Percentiles rank a stretch among this genome's conserved stretches.
Conservation (phyloP, 1,139 yeast species). For the Yamadazyma triangularis region DNA sequence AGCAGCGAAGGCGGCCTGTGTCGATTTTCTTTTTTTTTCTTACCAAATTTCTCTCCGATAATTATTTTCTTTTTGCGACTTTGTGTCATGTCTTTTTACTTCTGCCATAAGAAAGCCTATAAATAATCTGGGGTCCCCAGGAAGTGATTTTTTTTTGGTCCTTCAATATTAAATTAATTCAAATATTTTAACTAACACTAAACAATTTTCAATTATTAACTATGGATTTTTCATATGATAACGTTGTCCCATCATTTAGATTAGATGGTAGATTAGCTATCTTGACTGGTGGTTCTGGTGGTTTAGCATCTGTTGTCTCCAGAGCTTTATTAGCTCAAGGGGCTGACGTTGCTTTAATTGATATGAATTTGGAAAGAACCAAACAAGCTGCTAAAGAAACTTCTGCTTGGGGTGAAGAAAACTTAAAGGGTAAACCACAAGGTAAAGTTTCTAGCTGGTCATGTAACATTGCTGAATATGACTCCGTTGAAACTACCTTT, state of each 20-base stretch:
- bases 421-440: slow-evolving; percentile 21
- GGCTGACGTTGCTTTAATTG: slow-evolving; percentile 73
- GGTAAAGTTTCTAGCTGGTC: slow-evolving; percentile 58
- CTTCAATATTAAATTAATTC: too few species aligned
- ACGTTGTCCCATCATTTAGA: slow-evolving; percentile 52
- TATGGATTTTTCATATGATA: slow-evolving; percentile 35
- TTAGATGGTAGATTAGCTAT: slow-evolving; percentile 71
- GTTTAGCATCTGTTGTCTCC: slow-evolving; percentile 64
- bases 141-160: background rate
- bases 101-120: background rate
- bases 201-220: background rate
- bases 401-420: slow-evolving; percentile 48
- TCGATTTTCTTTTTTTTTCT: background rate
- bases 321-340: slow-evolving; percentile 68
- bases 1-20: background rate
- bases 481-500: slow-evolving; percentile 52
- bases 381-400: slow-evolving; percentile 60
- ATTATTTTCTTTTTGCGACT: background rate
- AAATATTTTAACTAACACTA: background rate
- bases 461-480: slow-evolving; percentile 70
- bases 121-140: background rate
- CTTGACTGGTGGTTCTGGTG: slow-evolving; percentile 83
- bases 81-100: background rate
- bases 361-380: slow-evolving; percentile 58
- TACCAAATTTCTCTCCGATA: background rate